phyloP scores from a whole-genome alignment of 352 stramenopile genomes.

The Phytophthora pinifolia region DNA sequence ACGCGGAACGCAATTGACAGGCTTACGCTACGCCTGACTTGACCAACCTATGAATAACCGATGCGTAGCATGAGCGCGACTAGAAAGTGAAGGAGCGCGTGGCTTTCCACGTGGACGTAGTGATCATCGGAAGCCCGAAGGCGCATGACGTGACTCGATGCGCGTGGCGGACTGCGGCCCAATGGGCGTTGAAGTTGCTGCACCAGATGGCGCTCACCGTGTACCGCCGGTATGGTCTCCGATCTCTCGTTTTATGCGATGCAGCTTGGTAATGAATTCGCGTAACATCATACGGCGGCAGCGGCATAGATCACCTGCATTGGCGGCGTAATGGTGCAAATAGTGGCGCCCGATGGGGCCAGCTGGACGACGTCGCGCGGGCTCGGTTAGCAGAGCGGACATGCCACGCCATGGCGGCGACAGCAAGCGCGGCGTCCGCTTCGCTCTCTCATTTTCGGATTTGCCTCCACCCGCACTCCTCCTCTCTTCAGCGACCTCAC shows the following conservation, averaged over 20 bases:
- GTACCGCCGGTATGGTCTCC: constrained; percentile 13
- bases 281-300: constrained; percentile 24
- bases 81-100: too few relatives aligned
- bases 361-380: constrained; percentile 4
- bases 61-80: too few relatives aligned
- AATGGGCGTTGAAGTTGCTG: constrained; percentile 18
- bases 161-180: constrained; percentile 6
- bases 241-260: constrained; percentile 15
- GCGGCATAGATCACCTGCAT: constrained; percentile 10
- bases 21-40: too few relatives aligned
- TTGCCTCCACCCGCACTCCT: constrained; percentile 13
- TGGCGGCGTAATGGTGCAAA: constrained; percentile 1
- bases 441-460: constrained; percentile 30
- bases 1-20: too few relatives aligned
- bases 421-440: too few relatives aligned
- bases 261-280: constrained; percentile 15
- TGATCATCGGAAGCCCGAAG: neutral
- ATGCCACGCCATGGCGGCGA: neutral
- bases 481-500: constrained; percentile 1
- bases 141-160: neutral
- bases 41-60: too few relatives aligned
- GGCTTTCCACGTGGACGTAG: too few relatives aligned
- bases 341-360: neutral
- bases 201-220: constrained; percentile 11
- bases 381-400: constrained; percentile 1